Conservation (phyloP, 73 alveolate species). For the Durusdinium trenchii region DNA sequence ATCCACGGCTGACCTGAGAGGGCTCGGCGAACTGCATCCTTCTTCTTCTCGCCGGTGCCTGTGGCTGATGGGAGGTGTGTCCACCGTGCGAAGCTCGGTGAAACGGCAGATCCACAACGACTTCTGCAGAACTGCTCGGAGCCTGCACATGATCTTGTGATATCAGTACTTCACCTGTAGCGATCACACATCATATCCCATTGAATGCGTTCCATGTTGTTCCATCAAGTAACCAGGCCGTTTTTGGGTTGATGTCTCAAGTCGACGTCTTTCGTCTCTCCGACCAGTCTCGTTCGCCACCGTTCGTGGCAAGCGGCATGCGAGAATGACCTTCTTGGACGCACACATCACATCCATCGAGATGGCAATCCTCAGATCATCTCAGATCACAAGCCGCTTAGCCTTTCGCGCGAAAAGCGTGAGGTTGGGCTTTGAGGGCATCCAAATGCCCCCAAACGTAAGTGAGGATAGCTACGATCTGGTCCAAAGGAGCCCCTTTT, state of each 20-base stretch:
- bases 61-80: neutral
- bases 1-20: no score
- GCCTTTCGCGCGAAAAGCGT: no score
- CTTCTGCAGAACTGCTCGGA: neutral
- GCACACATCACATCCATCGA: slow-evolving; percentile 37
- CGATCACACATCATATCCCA: neutral
- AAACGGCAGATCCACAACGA: neutral
- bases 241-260: no score
- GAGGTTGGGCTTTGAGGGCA: no score
- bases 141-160: neutral
- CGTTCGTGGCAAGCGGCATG: neutral
- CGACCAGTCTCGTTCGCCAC: no score
- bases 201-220: neutral
- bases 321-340: neutral
- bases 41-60: slow-evolving; percentile 10
- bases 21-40: slow-evolving; percentile 29
- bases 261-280: no score
- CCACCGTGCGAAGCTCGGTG: no score
- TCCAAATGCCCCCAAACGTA: no score
- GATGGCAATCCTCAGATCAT: neutral
- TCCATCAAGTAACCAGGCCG: no score
- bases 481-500: no score
- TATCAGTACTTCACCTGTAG: neutral
- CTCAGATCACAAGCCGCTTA: no score
- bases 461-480: no score